These are phyloP conservation scores for Mycogone perniciosa DNA, from an alignment of 2,329 filamentous ascomycete genomes.

Conservation along the genomic window DNA sequence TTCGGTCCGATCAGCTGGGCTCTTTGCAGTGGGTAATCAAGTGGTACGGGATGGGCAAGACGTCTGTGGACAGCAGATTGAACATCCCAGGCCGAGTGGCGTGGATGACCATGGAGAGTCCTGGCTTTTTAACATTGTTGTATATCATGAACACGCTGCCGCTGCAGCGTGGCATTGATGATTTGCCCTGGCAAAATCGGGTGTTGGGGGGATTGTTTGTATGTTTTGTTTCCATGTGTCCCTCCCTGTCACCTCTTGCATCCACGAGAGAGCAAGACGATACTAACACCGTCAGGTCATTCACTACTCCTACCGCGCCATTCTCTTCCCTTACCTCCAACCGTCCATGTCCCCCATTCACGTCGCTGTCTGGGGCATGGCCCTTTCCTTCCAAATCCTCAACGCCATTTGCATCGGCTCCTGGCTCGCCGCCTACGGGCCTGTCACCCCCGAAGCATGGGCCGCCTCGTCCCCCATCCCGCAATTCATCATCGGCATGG, in stretches of 20 bases:
- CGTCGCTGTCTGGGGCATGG: slow-evolving; percentile 56
- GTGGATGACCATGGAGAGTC: slow-evolving; percentile 84
- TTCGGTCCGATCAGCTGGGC: slow-evolving; percentile 48
- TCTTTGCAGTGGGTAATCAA: slow-evolving; percentile 67
- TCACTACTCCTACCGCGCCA: slow-evolving; percentile 86
- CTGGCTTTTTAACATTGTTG: slow-evolving; percentile 68
- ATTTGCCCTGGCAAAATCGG: slow-evolving; percentile 71
- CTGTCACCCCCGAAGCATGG: slow-evolving; percentile 51
- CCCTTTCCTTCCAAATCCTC: slow-evolving; percentile 66
- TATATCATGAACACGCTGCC: slow-evolving; percentile 73
- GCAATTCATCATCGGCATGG: slow-evolving; percentile 58
- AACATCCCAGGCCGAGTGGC: slow-evolving; percentile 86
- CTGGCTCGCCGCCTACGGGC: slow-evolving; percentile 79
- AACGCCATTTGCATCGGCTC: slow-evolving; percentile 74
- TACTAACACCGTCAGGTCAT: slow-evolving; percentile 45
- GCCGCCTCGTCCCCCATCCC: slow-evolving; percentile 28
- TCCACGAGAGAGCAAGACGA: slow-evolving; percentile 4
- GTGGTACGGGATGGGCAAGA: slow-evolving; percentile 92
- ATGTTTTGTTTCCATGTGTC: slow-evolving; percentile 26
- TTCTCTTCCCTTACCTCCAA: slow-evolving; percentile 74
- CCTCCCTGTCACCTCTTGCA: neutral
- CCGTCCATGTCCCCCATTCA: slow-evolving; percentile 93
- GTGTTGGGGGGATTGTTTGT: slow-evolving; percentile 64
- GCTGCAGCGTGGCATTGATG: slow-evolving; percentile 45
- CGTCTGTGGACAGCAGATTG: slow-evolving; percentile 63